Base-by-base conservation (phyloP, 2,329 filamentous ascomycete species). In the Sclerotinia minor region DNA sequence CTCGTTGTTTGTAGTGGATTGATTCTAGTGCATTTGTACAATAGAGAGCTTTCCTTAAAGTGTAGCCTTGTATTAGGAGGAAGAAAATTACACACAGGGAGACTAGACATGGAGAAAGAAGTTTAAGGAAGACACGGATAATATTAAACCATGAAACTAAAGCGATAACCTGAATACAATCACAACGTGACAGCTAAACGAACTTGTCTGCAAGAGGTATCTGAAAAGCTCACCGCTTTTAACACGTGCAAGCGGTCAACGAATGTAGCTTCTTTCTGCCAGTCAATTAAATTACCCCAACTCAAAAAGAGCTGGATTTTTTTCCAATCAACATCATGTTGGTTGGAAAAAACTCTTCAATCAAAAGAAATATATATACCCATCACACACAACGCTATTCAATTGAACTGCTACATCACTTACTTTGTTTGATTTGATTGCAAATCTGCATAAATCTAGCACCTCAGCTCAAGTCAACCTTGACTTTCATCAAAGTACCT, bases 331-430 rank as follows among this genome's bases (percentile, higher is more conserved):
- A n/a, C n/a, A n/a, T n/a, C n/a, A 57, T 41, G 15, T 41, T 41
- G 3, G 35, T 29, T 1, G 35, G 44, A 29, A 45, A 15, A 17
- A 59, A 59, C 57, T 32, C 41, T 24, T 24, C 29, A 59, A 45
- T n/a, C 24, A 59, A 59, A 45, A 59, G 57, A 59, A 45, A 59
- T n/a, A n/a, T n/a, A 45, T 32, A 45, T 32, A 45, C 41, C 29
- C 57, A 13, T 59, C 38, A 24, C 57, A 45, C 41, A 45, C 21
- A 32, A 4, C 29, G 38, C 29, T 45, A 21, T 29, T 59, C 24
- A 5, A 13, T 59, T 59, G 41, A 29, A 45, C 45, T 45, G 57
- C 57, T 59, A 59, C 4, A 29, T 32, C 17, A 7, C 2, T 29
- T 29, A n/a, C 17, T 45, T 32, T 7, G 24, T 8, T 45, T 29